A percentile compares a stretch with the other conserved stretches of the same genome.
Conservation (phyloP, 257 asterid genomes). For the Cruciata laevipes region DNA sequence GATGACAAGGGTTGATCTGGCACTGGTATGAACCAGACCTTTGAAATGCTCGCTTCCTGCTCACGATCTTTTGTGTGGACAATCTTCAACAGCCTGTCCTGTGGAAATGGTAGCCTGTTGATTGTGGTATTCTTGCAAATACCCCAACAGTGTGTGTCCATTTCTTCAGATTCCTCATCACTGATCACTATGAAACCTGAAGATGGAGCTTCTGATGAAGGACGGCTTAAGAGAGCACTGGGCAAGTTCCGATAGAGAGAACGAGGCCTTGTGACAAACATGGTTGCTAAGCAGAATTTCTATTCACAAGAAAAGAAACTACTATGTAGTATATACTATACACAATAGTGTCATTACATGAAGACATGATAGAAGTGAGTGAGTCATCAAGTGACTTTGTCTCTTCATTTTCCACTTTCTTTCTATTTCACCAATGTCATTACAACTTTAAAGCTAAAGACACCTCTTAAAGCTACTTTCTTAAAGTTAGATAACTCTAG, state of each 20-base stretch:
- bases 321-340: neutral
- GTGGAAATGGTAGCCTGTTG: constrained; percentile 65
- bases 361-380: neutral
- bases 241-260: constrained; percentile 51
- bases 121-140: constrained; percentile 38
- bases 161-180: constrained; percentile 53
- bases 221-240: constrained; percentile 34
- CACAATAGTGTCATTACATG: neutral
- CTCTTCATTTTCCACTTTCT: constrained; percentile 16
- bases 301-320: neutral
- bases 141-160: constrained; percentile 57
- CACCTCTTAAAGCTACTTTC: constrained; percentile 3
- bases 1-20: constrained; percentile 58
- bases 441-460: constrained; percentile 1
- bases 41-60: constrained; percentile 35
- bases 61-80: constrained; percentile 49
- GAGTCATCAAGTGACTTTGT: constrained; percentile 9
- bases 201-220: constrained; percentile 32
- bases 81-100: constrained; percentile 66
- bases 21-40: constrained; percentile 80
- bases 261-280: constrained; percentile 58
- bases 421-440: constrained; percentile 8
- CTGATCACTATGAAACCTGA: constrained; percentile 48
- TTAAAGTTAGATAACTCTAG: neutral
- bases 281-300: constrained; percentile 11